A percentile compares a stretch with the other conserved stretches of the same genome.
phyloP scores from a whole-genome alignment of 1,139 yeast genomes.

The Sugiyamaella grinbergsii region DNA sequence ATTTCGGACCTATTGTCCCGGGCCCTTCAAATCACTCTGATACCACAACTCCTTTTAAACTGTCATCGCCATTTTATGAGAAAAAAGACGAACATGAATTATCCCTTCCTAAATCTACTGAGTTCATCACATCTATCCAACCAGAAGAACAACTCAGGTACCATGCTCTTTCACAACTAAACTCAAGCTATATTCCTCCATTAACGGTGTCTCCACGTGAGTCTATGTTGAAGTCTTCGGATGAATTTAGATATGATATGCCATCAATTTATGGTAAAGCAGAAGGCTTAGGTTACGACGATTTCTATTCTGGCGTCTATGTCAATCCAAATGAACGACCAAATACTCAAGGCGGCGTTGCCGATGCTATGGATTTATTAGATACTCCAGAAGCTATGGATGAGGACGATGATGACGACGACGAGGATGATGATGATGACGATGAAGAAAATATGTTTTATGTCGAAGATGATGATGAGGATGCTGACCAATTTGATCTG shows the following conservation, averaged over 20 bases:
- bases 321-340: slow-evolving; percentile 21
- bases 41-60: slow-evolving; percentile 18
- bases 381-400: slow-evolving; percentile 32
- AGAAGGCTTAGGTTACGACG: slow-evolving; percentile 15
- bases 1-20: not conserved
- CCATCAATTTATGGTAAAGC: slow-evolving; percentile 1
- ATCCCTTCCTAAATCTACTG: not conserved
- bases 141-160: slow-evolving; percentile 3
- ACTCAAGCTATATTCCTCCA: slow-evolving; percentile 15
- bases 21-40: not conserved
- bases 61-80: slow-evolving; percentile 22
- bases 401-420: slow-evolving; percentile 39
- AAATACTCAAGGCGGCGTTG: slow-evolving; percentile 11
- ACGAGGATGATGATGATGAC: slow-evolving; percentile 38
- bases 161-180: slow-evolving; percentile 22
- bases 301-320: slow-evolving; percentile 19
- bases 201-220: slow-evolving; percentile 29
- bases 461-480: slow-evolving; percentile 32
- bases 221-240: slow-evolving; percentile 30
- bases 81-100: slow-evolving; percentile 1
- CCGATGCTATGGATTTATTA: slow-evolving; percentile 16
- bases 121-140: not conserved
- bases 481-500: slow-evolving; percentile 31
- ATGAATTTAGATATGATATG: slow-evolving; percentile 25
- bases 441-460: slow-evolving; percentile 31